Evolutionary conservation across 202 grass and related monocot species (phyloP), one percentile per base, ranked within the genome.

Genomic region (Tripidium arundinaceum): DNA sequence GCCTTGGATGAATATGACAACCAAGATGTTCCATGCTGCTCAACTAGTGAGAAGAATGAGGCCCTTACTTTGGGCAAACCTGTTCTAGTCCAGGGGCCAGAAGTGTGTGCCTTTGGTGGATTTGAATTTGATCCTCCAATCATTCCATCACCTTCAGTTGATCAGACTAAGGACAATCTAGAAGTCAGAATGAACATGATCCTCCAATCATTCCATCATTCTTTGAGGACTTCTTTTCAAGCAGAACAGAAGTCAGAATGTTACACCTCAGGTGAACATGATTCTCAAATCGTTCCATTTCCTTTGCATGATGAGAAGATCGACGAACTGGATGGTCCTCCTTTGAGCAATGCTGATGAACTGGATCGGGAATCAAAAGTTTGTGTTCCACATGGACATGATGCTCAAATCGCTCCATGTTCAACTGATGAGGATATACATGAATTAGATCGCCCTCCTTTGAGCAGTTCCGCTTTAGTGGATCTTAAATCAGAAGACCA

Each of bases 261-360:
- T 73, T 43, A 8, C 33, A 40, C 46, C 31, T 74, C 68, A 34
- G 31, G 21, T 42, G 62, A 83, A 72, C 74, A 40, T 78, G 47
- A 79, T 63, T 86, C 78, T 68, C 78, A 68, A 61, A 78, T 54
- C 16, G 42, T 6, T 78, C 36, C 13, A 74, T 78, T 25, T 46
- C 68, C 82, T 78, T 74, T 9, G 28, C 67, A 78, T 74, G n/a
- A 47, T 78, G 79, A 82, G 41, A 74, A 82, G 22, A 86, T 60
- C 25, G 31, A 73, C 40, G 73, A 86, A 79, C 33, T 62, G 68
- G 79, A 62, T 74, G 50, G 18, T 26, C 52, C 52, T 74, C 49
- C 66, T 65, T 61, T 14, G 50, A 74, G 74, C 47, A 74, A 42
- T 79, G 49, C 2, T 74, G 41, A 74, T 27, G 7, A 73, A 43